Conservation (phyloP, 2,329 filamentous ascomycete genomes). For the Ploettnerulaceae sp. region DNA sequence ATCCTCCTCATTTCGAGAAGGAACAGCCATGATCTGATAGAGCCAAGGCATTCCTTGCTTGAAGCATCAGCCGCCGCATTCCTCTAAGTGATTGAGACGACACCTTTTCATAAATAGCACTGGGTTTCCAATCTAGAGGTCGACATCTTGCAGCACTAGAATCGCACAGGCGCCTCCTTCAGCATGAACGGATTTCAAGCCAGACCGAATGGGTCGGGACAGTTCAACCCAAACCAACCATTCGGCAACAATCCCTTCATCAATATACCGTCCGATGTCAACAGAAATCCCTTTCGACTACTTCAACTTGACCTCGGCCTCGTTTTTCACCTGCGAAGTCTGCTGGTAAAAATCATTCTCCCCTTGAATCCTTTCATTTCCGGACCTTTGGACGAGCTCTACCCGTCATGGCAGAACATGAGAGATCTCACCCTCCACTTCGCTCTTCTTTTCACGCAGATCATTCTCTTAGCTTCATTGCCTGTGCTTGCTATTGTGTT, state of each 20-base stretch:
- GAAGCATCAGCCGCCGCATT: background rate
- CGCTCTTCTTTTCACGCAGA: slow-evolving; percentile 53
- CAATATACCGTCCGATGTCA: slow-evolving; percentile 16
- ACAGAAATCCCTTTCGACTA: slow-evolving; percentile 34
- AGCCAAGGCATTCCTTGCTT: slow-evolving; percentile 1
- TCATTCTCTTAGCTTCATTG: slow-evolving; percentile 53
- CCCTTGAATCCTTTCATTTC: slow-evolving; percentile 51
- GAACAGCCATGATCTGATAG: background rate
- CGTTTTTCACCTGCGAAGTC: slow-evolving; percentile 32
- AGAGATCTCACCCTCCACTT: slow-evolving; percentile 53
- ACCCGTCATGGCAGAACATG: slow-evolving; percentile 52
- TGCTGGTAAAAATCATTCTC: slow-evolving; percentile 53
- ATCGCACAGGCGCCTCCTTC: no score
- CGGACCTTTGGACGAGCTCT: slow-evolving; percentile 59
- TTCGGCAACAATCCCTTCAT: slow-evolving; percentile 20
- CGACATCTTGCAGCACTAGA: no score
- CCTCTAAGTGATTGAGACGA: background rate
- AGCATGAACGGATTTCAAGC: slow-evolving; percentile 1
- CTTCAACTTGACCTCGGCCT: slow-evolving; percentile 38
- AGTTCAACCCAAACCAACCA: slow-evolving; percentile 15
- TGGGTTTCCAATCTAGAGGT: no score
- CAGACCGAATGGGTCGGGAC: slow-evolving; percentile 6
- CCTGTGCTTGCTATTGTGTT: slow-evolving; percentile 36
- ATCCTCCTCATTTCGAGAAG: background rate
- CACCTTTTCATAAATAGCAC: no score